Base-by-base conservation (phyloP, 1,284 basidiomycete species). In the Apiotrichum mycotoxinovorans region DNA sequence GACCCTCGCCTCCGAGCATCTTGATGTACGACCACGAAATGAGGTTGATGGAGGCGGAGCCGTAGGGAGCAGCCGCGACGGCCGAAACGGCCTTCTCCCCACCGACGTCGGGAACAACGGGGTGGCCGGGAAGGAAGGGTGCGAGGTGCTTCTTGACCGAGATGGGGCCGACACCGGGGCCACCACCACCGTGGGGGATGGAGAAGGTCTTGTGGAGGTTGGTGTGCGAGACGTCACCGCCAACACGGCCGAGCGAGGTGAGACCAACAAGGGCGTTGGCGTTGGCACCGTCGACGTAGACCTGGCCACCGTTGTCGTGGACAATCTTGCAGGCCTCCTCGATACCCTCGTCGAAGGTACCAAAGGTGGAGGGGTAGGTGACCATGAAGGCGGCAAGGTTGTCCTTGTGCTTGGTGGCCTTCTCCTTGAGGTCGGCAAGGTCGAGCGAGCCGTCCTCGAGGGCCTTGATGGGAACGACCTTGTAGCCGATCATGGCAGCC, bases 1-100 rank as follows among this genome's bases (percentile, higher is more conserved):
- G 83, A 18, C 94, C 95, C 56, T 84, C 79, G 23, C 93, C 94
- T 34, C 95, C 95, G 33, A 98, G 85, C 95, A 98, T 97, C 81
- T 91, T 92, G 81, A 94, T 89, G 77, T 93, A 94, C 18, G 92
- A 91, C 95, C 95, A 98, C 1, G 95, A 97, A 73, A 98, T 98
- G 61, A 95, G 84, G 52, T 93, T 85, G 70, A 98, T 94, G 11
- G 91, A 94, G 0, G 95, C 91, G 62, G 91, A 95, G 45, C 95
- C 95, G 74, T 85, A 98, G 0, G 93, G 95, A 7, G 90, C 93
- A 1, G 90, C 90, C 3, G 93, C 86, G 52, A 98, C 88, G 12
- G 95, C 90, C 46, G 87, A 81, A 64, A 98, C 96, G 4, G 88
- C 85, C 58, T 85, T 79, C 27, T 82, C 78, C 12, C 87, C 87